Percentiles rank a stretch among this genome's conserved stretches.
phyloP scores from a whole-genome alignment of 768 basidiomycete genomes.

The Hemileccinum rubropunctum region DNA sequence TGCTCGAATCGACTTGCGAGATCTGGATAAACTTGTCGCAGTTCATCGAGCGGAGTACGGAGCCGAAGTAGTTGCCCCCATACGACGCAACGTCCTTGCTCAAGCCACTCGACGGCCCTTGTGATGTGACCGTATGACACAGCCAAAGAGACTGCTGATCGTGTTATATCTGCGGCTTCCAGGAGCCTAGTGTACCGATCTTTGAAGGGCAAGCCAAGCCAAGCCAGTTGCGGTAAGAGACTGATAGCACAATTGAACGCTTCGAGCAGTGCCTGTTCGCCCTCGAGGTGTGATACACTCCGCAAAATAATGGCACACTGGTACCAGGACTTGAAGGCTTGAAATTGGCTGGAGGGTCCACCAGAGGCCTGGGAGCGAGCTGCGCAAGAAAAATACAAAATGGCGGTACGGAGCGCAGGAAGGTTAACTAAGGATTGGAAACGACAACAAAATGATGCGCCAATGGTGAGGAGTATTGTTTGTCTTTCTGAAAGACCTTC shows the following conservation, averaged over 20 bases:
- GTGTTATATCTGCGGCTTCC: background rate
- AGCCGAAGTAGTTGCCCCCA: slow-evolving; percentile 14
- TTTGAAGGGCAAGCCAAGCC: background rate
- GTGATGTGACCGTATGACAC: background rate
- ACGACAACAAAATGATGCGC: background rate
- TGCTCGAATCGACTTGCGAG: slow-evolving; percentile 1
- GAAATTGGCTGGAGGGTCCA: background rate
- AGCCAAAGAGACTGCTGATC: background rate
- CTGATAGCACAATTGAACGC: background rate
- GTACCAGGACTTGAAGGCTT: background rate
- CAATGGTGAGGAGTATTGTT: background rate
- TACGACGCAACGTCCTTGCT: slow-evolving; percentile 16
- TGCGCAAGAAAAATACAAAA: background rate
- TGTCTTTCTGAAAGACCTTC: background rate
- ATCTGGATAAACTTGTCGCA: slow-evolving; percentile 1
- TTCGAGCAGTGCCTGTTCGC: background rate
- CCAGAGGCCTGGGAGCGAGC: background rate
- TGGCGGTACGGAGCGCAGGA: background rate
- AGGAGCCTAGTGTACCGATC: background rate
- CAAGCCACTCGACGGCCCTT: slow-evolving; percentile 18
- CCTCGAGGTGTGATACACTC: background rate
- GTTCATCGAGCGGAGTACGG: slow-evolving; percentile 4
- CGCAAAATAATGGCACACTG: background rate
- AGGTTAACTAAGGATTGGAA: background rate
- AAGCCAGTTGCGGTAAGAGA: background rate